Conservation (phyloP, 2,329 filamentous ascomycete species). For the Monosporascus sp. region DNA sequence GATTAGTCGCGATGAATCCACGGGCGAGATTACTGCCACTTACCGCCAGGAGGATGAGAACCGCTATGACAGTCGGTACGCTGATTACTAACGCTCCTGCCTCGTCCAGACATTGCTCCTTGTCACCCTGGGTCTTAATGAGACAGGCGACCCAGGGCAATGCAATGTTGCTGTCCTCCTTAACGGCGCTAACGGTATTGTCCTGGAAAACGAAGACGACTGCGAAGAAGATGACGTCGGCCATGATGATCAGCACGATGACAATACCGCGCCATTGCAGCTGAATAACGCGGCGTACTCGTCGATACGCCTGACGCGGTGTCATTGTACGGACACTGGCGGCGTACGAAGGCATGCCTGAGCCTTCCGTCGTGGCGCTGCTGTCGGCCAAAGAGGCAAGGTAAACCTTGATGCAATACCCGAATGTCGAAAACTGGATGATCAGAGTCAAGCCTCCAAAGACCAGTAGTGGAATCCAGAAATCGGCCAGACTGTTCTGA, state of each 20-base stretch:
- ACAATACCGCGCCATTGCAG: conserved; percentile 92
- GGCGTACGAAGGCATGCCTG: conserved; percentile 68
- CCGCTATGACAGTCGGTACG: conserved; percentile 71
- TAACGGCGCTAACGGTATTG: conserved; percentile 58
- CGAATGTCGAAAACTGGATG: conserved; percentile 64
- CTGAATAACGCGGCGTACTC: conserved; percentile 78
- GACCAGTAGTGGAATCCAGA: conserved; percentile 79
- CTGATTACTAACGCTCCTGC: conserved; percentile 62
- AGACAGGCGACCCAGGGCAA: conserved; percentile 70
- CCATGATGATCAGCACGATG: conserved; percentile 83
- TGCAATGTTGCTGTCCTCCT: conserved; percentile 49
- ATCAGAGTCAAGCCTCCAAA: conserved; percentile 61
- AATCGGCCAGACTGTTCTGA: conserved; percentile 71
- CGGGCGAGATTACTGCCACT: conserved; percentile 28
- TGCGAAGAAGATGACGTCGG: conserved; percentile 90
- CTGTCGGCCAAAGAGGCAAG: conserved; percentile 75
- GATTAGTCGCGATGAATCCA: conserved; percentile 10
- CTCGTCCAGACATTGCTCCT: conserved; percentile 58
- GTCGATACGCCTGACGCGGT: conserved; percentile 80
- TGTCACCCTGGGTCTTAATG: conserved; percentile 50
- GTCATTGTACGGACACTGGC: conserved; percentile 72
- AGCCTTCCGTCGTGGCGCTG: conserved; percentile 63
- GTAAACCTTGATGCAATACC: conserved; percentile 94
- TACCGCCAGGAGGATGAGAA: conserved; percentile 77
- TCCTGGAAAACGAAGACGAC: conserved; percentile 87